phyloP scores from a whole-genome alignment of 2,329 filamentous ascomycete species.

The Exophiala bonariae region DNA sequence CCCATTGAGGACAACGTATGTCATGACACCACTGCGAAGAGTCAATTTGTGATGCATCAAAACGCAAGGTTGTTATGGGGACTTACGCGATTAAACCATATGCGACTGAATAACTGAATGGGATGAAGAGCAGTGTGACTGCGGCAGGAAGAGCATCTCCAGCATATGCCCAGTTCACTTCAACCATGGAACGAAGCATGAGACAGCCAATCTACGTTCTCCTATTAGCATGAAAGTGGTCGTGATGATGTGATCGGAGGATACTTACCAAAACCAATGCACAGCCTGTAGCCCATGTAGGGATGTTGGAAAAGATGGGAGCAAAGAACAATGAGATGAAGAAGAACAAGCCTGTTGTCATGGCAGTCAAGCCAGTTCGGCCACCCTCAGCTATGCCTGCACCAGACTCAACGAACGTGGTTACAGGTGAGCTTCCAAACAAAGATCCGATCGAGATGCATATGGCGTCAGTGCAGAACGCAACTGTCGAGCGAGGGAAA shows the following conservation, averaged over 20 bases:
- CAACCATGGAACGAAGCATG: conserved; percentile 50
- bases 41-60: neutral
- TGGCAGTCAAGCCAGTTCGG: conserved; percentile 77
- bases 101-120: conserved; percentile 83
- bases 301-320: conserved; percentile 84
- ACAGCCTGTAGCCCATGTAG: conserved; percentile 82
- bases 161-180: conserved; percentile 85
- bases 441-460: conserved; percentile 76
- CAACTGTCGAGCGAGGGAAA: conserved; percentile 78
- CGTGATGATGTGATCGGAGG: conserved; percentile 63
- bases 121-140: conserved; percentile 79
- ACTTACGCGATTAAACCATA: conserved; percentile 76
- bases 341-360: conserved; percentile 76
- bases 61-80: too few relatives aligned
- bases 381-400: conserved; percentile 85
- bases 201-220: conserved; percentile 64
- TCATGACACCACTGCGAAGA: conserved; percentile 60
- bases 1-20: conserved; percentile 74
- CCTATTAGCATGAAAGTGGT: neutral
- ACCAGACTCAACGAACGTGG: conserved; percentile 81
- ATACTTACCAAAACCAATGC: conserved; percentile 82
- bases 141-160: conserved; percentile 83
- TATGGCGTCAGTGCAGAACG: conserved; percentile 78
- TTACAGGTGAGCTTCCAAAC: conserved; percentile 75
- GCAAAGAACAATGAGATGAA: conserved; percentile 85